Percentiles rank a stretch among this genome's conserved stretches.
Evolutionary conservation across 345 rosid genomes (phyloP).

Genomic region (Diplotaxis tenuifolia): DNA sequence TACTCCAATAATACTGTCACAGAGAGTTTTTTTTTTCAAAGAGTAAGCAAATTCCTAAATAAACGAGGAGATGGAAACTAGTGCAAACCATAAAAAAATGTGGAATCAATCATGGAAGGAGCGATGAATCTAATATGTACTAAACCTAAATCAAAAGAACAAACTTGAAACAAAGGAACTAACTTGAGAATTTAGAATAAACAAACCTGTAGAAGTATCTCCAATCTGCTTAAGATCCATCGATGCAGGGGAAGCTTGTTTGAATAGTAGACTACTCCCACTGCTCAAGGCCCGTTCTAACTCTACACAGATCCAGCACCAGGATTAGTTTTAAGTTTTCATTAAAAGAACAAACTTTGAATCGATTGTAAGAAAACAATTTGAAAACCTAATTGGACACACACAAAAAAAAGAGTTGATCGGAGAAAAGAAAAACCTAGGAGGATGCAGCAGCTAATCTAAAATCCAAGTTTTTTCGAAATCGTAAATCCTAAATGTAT

Average conservation of each 20-base stretch:
- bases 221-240: conserved; percentile 48
- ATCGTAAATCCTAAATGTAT: neutral
- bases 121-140: no score
- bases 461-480: neutral
- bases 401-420: neutral
- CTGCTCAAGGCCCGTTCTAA: conserved; percentile 48
- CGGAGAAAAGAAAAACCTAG: neutral
- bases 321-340: neutral
- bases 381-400: neutral
- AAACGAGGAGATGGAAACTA: neutral
- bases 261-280: conserved; percentile 26
- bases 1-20: neutral
- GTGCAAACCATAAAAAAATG: neutral
- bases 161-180: neutral
- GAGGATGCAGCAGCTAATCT: neutral
- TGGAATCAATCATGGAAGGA: no score
- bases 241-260: conserved; percentile 31
- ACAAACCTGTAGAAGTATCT: conserved; percentile 52
- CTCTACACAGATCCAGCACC: neutral
- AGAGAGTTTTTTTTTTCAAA: neutral
- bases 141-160: neutral
- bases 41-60: neutral
- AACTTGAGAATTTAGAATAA: neutral
- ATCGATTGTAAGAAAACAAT: neutral
- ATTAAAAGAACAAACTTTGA: neutral